A percentile compares a stretch with the other conserved stretches of the same genome.
phyloP scores from a whole-genome alignment of 805 yeast species.

The Pichia paraexigua region DNA sequence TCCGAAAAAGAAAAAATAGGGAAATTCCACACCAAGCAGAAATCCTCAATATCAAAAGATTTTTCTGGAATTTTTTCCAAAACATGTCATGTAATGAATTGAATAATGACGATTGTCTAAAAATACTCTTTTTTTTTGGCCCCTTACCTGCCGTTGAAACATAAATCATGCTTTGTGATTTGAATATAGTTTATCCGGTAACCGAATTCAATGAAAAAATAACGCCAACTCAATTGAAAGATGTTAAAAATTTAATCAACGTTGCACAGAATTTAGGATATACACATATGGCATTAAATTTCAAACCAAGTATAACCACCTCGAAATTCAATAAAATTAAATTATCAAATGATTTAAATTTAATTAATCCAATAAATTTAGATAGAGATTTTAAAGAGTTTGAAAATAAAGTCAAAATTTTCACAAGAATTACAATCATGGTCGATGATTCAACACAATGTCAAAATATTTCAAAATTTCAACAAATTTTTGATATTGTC shows the following conservation, averaged over 20 bases:
- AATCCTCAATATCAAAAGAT: neutral
- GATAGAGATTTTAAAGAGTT: slow-evolving; percentile 27
- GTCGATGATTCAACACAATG: slow-evolving; percentile 74
- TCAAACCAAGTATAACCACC: slow-evolving; percentile 20
- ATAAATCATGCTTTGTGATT: slow-evolving; percentile 59
- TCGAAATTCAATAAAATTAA: slow-evolving; percentile 40
- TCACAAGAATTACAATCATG: slow-evolving; percentile 65
- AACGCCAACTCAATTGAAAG: slow-evolving; percentile 33
- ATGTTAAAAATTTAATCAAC: slow-evolving; percentile 41
- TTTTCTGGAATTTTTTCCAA: neutral
- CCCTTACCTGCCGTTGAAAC: too few relatives aligned
- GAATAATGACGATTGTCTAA: too few relatives aligned
- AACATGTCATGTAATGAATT: too few relatives aligned
- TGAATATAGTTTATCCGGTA: slow-evolving; percentile 71
- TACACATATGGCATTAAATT: slow-evolving; percentile 70
- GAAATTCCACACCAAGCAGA: too few relatives aligned
- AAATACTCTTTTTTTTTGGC: too few relatives aligned
- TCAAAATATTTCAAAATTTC: slow-evolving; percentile 44
- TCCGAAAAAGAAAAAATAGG: neutral
- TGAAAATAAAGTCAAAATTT: slow-evolving; percentile 36
- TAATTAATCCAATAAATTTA: slow-evolving; percentile 36
- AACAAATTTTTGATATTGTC: slow-evolving; percentile 58
- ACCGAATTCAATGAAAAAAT: slow-evolving; percentile 37
- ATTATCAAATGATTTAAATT: slow-evolving; percentile 39
- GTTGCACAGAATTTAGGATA: slow-evolving; percentile 59